Evolutionary conservation across 495 filamentous ascomycete genomes (phyloP), one percentile per base, ranked within the genome.

Genomic region (Penicillium taxi): DNA sequence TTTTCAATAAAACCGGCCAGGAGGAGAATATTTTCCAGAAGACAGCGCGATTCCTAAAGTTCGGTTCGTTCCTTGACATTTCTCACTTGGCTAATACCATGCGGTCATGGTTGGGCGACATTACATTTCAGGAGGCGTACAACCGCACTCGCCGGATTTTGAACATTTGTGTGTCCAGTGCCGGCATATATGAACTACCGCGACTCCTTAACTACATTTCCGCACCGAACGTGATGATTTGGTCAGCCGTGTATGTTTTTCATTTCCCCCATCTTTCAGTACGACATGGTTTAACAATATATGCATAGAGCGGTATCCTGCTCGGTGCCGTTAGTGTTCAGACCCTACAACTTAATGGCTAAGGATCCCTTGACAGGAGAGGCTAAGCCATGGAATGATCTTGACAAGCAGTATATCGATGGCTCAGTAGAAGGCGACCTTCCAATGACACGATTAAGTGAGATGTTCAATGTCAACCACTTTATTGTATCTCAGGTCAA

Each of bases 391-490:
- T 95, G 89, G 89, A 86, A 88, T 48, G 82, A 84, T 8, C 75
- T 82, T 6, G 81, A 84, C 12, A 82, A 83, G 47, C 75, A 74
- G 42, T 96, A 81, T 72, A 94, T 95, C 28, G 90, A 96, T 57
- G 90, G 90, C 4, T 94, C 86, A 0, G 85, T 96, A 4, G 88
- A 96, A 47, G 87, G 87, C 41, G 90, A 96, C 59, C 70, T 96
- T 2, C 90, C 90, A 14, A 94, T 94, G 84, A 87, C 80, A 28
- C 72, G 84, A 7, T 67, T 96, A 8, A 81, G 88, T 0, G 89
- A 95, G 47, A 90, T 95, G 84, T 94, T 95, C 63, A 94, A 95
- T 52, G 88, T 95, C 61, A 96, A 95, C 53, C 88, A 95, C 53
- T 95, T 94, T 53, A 95, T 96, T 51, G 90, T 95, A 20, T 94